These are phyloP conservation scores for Cryptosporidium baileyi DNA, from an alignment of 169 alveolate genomes.

Conservation along the genomic window DNA sequence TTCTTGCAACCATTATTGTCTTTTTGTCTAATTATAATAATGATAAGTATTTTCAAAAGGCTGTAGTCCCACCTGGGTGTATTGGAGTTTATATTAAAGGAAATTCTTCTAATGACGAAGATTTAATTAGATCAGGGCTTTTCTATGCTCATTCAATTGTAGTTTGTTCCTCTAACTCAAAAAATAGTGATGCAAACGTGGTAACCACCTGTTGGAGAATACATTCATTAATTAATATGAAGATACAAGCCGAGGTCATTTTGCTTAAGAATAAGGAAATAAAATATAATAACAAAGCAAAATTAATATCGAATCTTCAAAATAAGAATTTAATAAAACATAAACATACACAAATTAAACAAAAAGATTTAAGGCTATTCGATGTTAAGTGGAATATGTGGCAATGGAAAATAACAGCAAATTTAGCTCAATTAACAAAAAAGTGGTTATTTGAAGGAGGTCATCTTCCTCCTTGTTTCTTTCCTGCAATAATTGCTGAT, in stretches of 20 bases:
- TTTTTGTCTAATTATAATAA: constrained; percentile 17
- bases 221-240: constrained; percentile 49
- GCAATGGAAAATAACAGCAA: constrained; percentile 68
- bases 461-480: constrained; percentile 63
- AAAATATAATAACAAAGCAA: neutral
- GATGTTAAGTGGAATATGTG: constrained; percentile 64
- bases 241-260: constrained; percentile 53
- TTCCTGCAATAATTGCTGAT: constrained; percentile 67
- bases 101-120: constrained; percentile 50
- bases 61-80: constrained; percentile 65
- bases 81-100: constrained; percentile 36
- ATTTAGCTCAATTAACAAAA: constrained; percentile 55
- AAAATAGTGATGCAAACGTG: constrained; percentile 42
- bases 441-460: constrained; percentile 69
- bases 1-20: constrained; percentile 41
- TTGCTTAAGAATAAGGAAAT: constrained; percentile 1
- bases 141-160: constrained; percentile 67
- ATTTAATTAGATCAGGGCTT: constrained; percentile 49
- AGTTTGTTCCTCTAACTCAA: constrained; percentile 44
- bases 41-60: constrained; percentile 24
- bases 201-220: constrained; percentile 62
- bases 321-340: neutral
- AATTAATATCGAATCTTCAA: neutral
- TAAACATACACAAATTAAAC: neutral
- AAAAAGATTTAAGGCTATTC: constrained; percentile 3